These are phyloP conservation scores for Solanum medicagineum DNA, from an alignment of 257 asterid species.

Conservation along the genomic window DNA sequence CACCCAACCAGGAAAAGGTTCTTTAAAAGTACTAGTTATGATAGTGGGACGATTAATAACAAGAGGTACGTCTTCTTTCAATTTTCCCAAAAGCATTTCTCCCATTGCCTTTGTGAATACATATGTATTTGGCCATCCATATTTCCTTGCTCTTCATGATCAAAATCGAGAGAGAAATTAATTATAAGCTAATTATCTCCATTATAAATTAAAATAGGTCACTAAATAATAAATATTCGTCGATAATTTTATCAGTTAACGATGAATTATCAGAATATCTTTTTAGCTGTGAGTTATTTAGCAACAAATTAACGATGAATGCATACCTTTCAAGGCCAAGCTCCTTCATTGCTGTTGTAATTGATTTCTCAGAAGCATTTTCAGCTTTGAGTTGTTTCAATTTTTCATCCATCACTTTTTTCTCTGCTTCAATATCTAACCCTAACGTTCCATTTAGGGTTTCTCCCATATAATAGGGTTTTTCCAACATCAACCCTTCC, in stretches of 20 bases:
- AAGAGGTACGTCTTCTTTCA: constrained; percentile 33
- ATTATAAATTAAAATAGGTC: background rate
- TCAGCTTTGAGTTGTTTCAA: constrained; percentile 30
- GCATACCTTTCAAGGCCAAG: constrained; percentile 56
- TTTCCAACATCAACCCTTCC: constrained; percentile 46
- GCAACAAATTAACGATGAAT: background rate
- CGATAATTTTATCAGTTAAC: background rate
- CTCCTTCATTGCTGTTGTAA: constrained; percentile 39
- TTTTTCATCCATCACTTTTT: constrained; percentile 30
- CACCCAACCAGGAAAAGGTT: constrained; percentile 85
- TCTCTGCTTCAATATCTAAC: constrained; percentile 40
- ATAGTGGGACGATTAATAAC: constrained; percentile 65
- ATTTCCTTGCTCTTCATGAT: constrained; percentile 39
- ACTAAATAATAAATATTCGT: background rate
- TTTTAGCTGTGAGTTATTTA: background rate
- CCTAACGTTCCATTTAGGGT: constrained; percentile 49
- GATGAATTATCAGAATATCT: background rate
- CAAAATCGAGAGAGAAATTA: background rate
- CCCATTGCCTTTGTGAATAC: constrained; percentile 80
- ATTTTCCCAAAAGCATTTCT: constrained; percentile 49
- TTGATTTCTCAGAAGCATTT: constrained; percentile 21
- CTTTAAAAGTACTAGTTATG: constrained; percentile 54
- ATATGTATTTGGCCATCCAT: constrained; percentile 83
- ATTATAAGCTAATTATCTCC: background rate
- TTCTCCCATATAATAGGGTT: constrained; percentile 39